Percentiles rank a stretch among this genome's conserved stretches.
These are phyloP conservation scores for Ophiosphaerella narmari DNA, from an alignment of 2,329 filamentous ascomycete species.

Conservation along the genomic window DNA sequence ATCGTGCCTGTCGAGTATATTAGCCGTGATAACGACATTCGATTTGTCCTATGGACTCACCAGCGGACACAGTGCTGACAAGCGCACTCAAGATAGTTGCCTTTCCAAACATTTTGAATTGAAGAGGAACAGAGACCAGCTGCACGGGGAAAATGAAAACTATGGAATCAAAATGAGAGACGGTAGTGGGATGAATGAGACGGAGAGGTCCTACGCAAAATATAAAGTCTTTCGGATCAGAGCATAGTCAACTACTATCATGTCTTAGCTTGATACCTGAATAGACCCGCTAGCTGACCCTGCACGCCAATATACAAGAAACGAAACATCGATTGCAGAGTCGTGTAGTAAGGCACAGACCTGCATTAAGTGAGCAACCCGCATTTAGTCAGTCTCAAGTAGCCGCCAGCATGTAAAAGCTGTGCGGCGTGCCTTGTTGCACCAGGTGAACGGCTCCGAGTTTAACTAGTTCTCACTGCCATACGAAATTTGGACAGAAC, in stretches of 20 bases:
- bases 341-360: constrained; percentile 11
- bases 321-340: constrained; percentile 21
- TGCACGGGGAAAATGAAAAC: constrained; percentile 16
- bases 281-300: constrained; percentile 12
- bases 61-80: constrained; percentile 39
- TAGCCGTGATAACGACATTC: not conserved
- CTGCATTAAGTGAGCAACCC: constrained; percentile 16
- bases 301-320: constrained; percentile 12
- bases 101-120: constrained; percentile 39
- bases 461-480: constrained; percentile 1
- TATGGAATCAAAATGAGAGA: constrained; percentile 20
- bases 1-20: constrained; percentile 47
- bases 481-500: constrained; percentile 12
- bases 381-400: constrained; percentile 24
- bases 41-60: constrained; percentile 8
- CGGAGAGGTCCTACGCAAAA: constrained; percentile 7
- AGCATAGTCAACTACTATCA: constrained; percentile 7
- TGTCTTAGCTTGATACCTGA: constrained; percentile 11
- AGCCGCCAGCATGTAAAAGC: constrained; percentile 21
- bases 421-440: constrained; percentile 8
- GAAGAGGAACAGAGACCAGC: constrained; percentile 29
- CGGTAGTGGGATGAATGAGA: constrained; percentile 17
- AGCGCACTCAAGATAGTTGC: constrained; percentile 37
- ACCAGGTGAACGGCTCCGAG: constrained; percentile 24
- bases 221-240: constrained; percentile 10